Percentiles rank a stretch among this genome's conserved stretches.
These are phyloP conservation scores for Betula pendula DNA, from an alignment of 306 rosid genomes.

Conservation along the genomic window DNA sequence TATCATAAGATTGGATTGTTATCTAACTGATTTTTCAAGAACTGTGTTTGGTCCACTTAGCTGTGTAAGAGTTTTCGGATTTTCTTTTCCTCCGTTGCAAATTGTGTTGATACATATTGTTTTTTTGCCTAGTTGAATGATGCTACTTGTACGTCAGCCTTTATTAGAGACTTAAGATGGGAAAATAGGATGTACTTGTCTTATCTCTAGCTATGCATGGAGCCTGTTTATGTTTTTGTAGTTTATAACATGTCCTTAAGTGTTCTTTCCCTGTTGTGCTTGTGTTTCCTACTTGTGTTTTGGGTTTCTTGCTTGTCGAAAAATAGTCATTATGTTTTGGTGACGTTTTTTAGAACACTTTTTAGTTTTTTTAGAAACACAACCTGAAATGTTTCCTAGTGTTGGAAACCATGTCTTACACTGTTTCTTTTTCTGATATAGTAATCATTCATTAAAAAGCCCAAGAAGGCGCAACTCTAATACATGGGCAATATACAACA, in stretches of 20 bases:
- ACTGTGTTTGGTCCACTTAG: background rate
- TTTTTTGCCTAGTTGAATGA: background rate
- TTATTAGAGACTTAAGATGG: background rate
- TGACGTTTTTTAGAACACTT: background rate
- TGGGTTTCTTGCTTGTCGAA: background rate
- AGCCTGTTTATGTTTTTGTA: background rate
- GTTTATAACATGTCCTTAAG: background rate
- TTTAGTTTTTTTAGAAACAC: too few relatives aligned
- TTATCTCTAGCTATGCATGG: background rate
- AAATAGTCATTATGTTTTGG: background rate
- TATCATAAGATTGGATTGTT: background rate
- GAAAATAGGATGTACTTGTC: background rate
- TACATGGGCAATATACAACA: too few relatives aligned
- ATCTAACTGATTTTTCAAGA: constrained; percentile 8
- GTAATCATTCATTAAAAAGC: too few relatives aligned
- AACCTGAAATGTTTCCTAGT: too few relatives aligned
- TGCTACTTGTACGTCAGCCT: background rate
- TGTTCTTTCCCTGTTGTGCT: background rate
- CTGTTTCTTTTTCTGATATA: too few relatives aligned
- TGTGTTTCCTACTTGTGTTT: background rate
- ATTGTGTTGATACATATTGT: background rate
- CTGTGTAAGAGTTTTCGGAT: background rate
- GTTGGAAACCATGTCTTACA: too few relatives aligned
- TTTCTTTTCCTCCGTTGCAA: background rate
- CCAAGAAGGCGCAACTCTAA: too few relatives aligned